These are phyloP conservation scores for Phaeotremella skinneri DNA, from an alignment of 768 basidiomycete species.

Conservation along the genomic window DNA sequence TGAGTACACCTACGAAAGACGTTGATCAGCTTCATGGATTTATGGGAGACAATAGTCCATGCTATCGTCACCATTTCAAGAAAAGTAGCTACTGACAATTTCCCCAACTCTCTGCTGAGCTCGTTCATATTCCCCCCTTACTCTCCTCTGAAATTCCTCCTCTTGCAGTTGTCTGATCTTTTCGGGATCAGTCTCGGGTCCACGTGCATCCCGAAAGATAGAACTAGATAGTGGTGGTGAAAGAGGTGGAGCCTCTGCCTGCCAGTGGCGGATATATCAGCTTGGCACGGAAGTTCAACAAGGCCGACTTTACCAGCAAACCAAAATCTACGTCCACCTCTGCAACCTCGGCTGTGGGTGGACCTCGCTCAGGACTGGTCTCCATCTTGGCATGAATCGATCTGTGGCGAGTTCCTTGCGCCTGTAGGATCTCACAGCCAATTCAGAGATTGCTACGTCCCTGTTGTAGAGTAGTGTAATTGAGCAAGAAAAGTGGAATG, in stretches of 20 bases:
- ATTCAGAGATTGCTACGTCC: too few species aligned
- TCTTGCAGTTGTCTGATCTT: conserved; percentile 70
- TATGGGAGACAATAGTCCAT: not conserved
- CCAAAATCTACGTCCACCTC: conserved; percentile 31
- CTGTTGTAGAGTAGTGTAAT: too few species aligned
- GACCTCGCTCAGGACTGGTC: conserved; percentile 31
- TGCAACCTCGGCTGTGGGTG: conserved; percentile 27
- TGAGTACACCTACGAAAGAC: conserved; percentile 66
- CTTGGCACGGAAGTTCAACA: too few species aligned
- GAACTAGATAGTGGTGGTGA: conserved; percentile 4
- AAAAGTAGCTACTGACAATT: conserved; percentile 56
- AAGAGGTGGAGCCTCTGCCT: conserved; percentile 5
- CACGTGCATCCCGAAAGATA: conserved; percentile 2
- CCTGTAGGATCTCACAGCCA: too few species aligned
- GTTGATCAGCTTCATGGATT: too few species aligned
- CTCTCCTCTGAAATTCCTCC: conserved; percentile 65
- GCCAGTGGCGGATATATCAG: conserved; percentile 1
- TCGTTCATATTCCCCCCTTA: conserved; percentile 76
- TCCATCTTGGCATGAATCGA: too few species aligned
- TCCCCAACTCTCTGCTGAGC: conserved; percentile 64
- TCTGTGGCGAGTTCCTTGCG: too few species aligned
- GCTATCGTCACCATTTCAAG: not conserved
- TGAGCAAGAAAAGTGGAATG: too few species aligned
- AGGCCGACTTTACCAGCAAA: not conserved
- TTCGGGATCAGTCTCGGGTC: conserved; percentile 54